A percentile compares a stretch with the other conserved stretches of the same genome.
phyloP scores from a whole-genome alignment of 2,329 filamentous ascomycete genomes.

The Sclerotinia sclerotiorum region DNA sequence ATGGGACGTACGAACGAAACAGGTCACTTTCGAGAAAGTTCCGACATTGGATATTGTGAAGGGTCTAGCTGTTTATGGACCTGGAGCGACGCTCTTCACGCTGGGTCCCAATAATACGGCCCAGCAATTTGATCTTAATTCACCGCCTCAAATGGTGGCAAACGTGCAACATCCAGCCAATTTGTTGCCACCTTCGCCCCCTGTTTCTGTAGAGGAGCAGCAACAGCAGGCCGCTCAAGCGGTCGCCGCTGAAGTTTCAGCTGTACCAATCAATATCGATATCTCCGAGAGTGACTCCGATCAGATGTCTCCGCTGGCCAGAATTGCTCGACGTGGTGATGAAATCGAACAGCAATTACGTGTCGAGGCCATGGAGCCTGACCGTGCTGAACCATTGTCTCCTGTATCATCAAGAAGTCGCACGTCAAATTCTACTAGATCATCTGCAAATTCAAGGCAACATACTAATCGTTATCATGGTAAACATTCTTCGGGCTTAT shows the following conservation, averaged over 20 bases:
- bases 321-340: constrained; percentile 70
- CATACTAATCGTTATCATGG: constrained; percentile 41
- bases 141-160: constrained; percentile 74
- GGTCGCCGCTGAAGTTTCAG: constrained; percentile 43
- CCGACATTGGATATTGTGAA: constrained; percentile 79
- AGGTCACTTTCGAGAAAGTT: constrained; percentile 85
- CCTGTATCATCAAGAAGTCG: constrained; percentile 41
- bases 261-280: constrained; percentile 56
- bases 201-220: constrained; percentile 75
- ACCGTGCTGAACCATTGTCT: constrained; percentile 38
- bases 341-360: constrained; percentile 35
- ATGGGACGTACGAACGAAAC: constrained; percentile 98
- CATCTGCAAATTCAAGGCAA: constrained; percentile 55
- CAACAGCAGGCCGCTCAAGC: constrained; percentile 44
- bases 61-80: constrained; percentile 84
- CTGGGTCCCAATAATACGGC: constrained; percentile 83
- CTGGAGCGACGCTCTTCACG: constrained; percentile 89
- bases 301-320: constrained; percentile 71
- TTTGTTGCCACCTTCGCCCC: constrained; percentile 75
- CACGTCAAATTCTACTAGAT: constrained; percentile 49
- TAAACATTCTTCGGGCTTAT: constrained; percentile 36
- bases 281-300: constrained; percentile 77
- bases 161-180: constrained; percentile 85
- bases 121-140: constrained; percentile 93
- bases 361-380: constrained; percentile 31